Evolutionary conservation across 1,139 yeast species (phyloP).

Genomic region (Saccharomycopsis hybrid): DNA sequence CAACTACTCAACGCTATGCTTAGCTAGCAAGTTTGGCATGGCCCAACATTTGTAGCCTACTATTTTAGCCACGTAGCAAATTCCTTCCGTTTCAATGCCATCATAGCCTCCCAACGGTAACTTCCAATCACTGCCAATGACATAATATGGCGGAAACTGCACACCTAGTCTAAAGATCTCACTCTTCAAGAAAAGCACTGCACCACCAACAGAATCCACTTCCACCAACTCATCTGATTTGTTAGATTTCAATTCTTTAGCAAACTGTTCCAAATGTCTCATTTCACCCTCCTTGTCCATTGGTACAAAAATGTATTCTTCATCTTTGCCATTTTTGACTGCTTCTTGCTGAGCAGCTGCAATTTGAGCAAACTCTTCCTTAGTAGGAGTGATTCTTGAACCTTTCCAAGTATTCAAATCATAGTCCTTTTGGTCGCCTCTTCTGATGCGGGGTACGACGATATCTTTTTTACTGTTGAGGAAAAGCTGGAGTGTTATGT

Average conservation of each 20-base stretch:
- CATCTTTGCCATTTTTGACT: constrained; percentile 28
- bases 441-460: constrained; percentile 36
- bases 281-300: constrained; percentile 31
- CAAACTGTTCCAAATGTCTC: constrained; percentile 32
- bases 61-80: constrained; percentile 41
- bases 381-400: constrained; percentile 33
- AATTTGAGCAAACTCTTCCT: constrained; percentile 29
- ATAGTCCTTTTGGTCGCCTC: constrained; percentile 32
- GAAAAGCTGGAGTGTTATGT: constrained; percentile 32
- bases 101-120: constrained; percentile 41
- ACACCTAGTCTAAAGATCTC: constrained; percentile 40
- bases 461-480: constrained; percentile 35
- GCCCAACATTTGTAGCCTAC: constrained; percentile 40
- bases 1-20: constrained; percentile 10
- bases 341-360: constrained; percentile 27
- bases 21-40: constrained; percentile 19
- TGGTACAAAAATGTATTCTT: constrained; percentile 36
- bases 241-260: constrained; percentile 23
- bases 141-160: constrained; percentile 39
- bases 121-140: constrained; percentile 42
- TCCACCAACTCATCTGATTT: constrained; percentile 26
- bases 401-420: constrained; percentile 48
- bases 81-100: constrained; percentile 48
- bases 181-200: constrained; percentile 38
- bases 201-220: constrained; percentile 47